Base-by-base conservation (phyloP, 257 asterid species). In the Solanum clarkiae region DNA sequence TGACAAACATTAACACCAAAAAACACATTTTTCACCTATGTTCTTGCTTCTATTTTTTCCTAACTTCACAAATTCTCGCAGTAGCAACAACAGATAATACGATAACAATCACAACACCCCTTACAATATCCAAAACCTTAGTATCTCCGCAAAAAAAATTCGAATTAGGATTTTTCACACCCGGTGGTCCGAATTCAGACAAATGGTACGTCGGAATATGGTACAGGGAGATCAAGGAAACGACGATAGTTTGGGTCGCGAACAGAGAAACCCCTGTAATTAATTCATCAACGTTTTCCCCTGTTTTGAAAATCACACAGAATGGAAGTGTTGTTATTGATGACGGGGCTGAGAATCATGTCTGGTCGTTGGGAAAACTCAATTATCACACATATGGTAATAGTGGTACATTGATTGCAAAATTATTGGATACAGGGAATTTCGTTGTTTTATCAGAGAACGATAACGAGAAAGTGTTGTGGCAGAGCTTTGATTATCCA, bases 401-500 rank as follows among this genome's bases (percentile, higher is more conserved):
- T n/a, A 8, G 13, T 18, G 2, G 53, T 36, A 49, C 56, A 70
- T 70, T 82, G 1, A 18, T 85, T 7, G 75, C 84, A 8, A 87
- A 85, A 71, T 84, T 89, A 3, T 22, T 87, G 20, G 89, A 87
- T 82, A 47, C 91, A 0, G 90, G 90, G 3, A 89, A 89, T 26
- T 74, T 89, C 20, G 86, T 93, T 11, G 81, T 95, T 88, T 90
- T 91, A 10, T 40, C 6, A 1, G 92, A 36, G 47, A 66, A 89
- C 2, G 91, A 89, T 32, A 32, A 3, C 59, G 70, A 44, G 0
- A 26, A 86, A 53, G 79, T 40, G 88, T 89, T 59, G 71, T 95
- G 98, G 97, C 93, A 95, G 47, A 93, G 98, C 90, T 95, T 95
- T 47, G 92, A 94, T 86, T 81, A 91, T 51, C 95, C 94, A 0